phyloP scores from a whole-genome alignment of 345 rosid genomes.

The Brassica juncea region DNA sequence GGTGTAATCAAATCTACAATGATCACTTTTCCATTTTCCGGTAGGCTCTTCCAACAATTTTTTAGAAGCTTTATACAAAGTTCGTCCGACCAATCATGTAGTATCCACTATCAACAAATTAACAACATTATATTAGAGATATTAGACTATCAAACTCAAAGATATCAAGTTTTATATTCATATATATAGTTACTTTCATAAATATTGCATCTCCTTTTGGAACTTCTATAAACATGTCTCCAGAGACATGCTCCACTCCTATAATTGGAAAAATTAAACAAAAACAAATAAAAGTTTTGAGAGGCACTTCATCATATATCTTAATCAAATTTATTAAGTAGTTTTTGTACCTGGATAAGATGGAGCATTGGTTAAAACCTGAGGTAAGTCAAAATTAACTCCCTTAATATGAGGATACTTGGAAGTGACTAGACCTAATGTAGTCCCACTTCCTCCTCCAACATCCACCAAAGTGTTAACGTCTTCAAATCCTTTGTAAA shows the following conservation, averaged over 20 bases:
- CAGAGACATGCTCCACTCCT: constrained; percentile 78
- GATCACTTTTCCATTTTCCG: constrained; percentile 45
- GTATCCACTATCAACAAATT: constrained; percentile 41
- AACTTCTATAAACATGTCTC: constrained; percentile 74
- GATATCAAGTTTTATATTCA: background rate
- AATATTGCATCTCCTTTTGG: constrained; percentile 75
- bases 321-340: background rate
- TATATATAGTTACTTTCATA: constrained; percentile 59
- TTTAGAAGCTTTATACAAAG: constrained; percentile 45
- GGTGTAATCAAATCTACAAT: constrained; percentile 46
- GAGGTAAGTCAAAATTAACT: constrained; percentile 49
- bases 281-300: background rate
- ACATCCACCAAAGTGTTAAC: constrained; percentile 57
- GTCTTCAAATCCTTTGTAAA: constrained; percentile 55
- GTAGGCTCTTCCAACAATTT: constrained; percentile 49
- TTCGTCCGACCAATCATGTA: constrained; percentile 50
- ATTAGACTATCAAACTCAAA: background rate
- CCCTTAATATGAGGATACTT: constrained; percentile 53
- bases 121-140: background rate
- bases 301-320: background rate
- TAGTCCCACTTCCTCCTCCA: constrained; percentile 63
- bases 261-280: background rate
- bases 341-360: constrained; percentile 25
- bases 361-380: constrained; percentile 36
- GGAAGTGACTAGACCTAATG: constrained; percentile 45